These are phyloP conservation scores for Sphagnurus paluster DNA, from an alignment of 1,284 basidiomycete genomes.

Conservation along the genomic window DNA sequence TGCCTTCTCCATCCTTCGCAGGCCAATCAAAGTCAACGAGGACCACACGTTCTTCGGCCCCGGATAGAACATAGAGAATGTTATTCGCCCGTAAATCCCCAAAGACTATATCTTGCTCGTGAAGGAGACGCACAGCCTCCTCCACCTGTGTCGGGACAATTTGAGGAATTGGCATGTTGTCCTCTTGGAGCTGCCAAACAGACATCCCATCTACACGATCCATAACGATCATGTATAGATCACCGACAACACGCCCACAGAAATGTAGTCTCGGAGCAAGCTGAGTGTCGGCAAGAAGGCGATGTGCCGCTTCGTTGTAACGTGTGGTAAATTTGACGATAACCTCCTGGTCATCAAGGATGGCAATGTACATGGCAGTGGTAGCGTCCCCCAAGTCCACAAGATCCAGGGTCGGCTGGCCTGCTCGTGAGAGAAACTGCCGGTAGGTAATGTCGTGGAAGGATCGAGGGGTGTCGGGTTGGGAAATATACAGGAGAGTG, in stretches of 20 bases:
- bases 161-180: background rate
- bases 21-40: background rate
- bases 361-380: background rate
- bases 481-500: background rate
- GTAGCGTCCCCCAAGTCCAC: background rate
- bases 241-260: constrained; percentile 17
- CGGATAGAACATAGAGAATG: background rate
- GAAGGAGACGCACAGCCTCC: background rate
- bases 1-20: background rate
- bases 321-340: background rate
- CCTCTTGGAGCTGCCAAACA: background rate
- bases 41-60: background rate
- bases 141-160: background rate
- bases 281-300: background rate
- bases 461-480: background rate
- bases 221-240: constrained; percentile 22
- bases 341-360: background rate
- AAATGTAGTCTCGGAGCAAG: constrained; percentile 16
- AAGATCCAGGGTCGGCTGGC: background rate
- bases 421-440: background rate
- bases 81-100: background rate
- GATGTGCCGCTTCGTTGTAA: background rate
- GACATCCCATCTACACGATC: constrained; percentile 12
- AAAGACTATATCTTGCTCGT: background rate
- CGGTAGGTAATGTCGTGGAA: background rate